A percentile compares a stretch with the other conserved stretches of the same genome.
Conservation (phyloP, 2,329 filamentous ascomycete genomes). For the Fusarium nematophilum region DNA sequence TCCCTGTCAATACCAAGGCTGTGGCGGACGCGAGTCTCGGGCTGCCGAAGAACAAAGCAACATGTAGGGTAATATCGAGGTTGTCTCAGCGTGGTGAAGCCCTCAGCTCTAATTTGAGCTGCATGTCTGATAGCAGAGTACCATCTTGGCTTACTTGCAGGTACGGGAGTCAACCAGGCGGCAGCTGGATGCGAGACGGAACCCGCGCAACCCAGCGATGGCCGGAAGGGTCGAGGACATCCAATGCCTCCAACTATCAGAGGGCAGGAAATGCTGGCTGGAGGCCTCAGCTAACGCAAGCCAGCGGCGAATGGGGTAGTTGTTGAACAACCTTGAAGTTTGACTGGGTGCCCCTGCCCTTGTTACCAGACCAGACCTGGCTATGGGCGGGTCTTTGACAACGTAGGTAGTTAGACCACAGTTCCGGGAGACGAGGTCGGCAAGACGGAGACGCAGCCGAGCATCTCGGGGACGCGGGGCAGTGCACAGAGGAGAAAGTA, state of each 20-base stretch:
- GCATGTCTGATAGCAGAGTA: no score
- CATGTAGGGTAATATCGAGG: no score
- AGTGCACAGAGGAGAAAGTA: slow-evolving; percentile 12
- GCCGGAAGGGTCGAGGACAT: not conserved
- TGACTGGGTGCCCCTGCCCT: slow-evolving; percentile 7
- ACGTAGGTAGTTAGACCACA: slow-evolving; percentile 9
- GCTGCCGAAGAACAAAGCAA: not conserved
- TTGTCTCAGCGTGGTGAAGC: no score
- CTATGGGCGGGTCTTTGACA: slow-evolving; percentile 12
- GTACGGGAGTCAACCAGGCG: not conserved
- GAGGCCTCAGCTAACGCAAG: slow-evolving; percentile 28
- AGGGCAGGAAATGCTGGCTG: slow-evolving; percentile 3
- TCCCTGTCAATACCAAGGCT: not conserved
- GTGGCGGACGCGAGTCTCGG: slow-evolving; percentile 3
- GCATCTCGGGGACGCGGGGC: slow-evolving; percentile 21
- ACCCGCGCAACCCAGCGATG: slow-evolving; percentile 10
- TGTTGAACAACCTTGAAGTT: slow-evolving; percentile 6
- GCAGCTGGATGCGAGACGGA: slow-evolving; percentile 7
- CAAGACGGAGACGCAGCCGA: slow-evolving; percentile 13
- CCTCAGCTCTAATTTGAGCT: no score
- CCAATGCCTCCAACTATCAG: no score
- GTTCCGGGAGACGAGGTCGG: slow-evolving; percentile 5
- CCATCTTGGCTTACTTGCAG: no score
- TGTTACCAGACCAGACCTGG: slow-evolving; percentile 26
- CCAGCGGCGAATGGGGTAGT: not conserved